A percentile compares a stretch with the other conserved stretches of the same genome.
Conservation (phyloP, 2,329 filamentous ascomycete genomes). For the Eurotiales sp. region DNA sequence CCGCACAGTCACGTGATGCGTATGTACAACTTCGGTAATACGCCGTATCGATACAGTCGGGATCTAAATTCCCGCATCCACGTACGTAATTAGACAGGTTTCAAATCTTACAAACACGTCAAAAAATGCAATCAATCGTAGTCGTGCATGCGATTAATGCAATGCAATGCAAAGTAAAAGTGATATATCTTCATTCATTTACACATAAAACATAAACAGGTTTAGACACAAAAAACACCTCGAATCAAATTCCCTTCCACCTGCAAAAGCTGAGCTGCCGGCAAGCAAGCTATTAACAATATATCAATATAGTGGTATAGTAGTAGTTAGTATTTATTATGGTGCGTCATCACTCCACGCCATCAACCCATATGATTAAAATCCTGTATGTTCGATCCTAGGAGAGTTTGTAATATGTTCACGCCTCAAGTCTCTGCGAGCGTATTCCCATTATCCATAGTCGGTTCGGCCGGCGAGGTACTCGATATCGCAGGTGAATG, state of each 20-base stretch:
- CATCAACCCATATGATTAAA: no score
- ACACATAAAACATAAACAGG: not conserved
- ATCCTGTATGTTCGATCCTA: no score
- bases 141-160: no score
- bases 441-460: conserved; percentile 12
- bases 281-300: not conserved
- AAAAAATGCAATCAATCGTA: no score
- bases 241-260: not conserved
- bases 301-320: not conserved
- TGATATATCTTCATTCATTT: not conserved
- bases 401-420: not conserved
- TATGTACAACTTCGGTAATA: not conserved
- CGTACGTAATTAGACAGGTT: no score
- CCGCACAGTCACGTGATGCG: not conserved
- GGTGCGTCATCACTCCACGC: no score
- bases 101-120: no score
- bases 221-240: not conserved
- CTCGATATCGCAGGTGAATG: conserved; percentile 1
- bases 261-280: not conserved
- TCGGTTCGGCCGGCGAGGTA: conserved; percentile 25
- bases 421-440: not conserved
- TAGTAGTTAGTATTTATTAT: no score
- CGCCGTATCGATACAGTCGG: not conserved
- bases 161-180: no score
- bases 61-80: not conserved